Percentiles rank a stretch among this genome's conserved stretches.
phyloP scores from a whole-genome alignment of 306 rosid genomes.

The Inga oerstediana region DNA sequence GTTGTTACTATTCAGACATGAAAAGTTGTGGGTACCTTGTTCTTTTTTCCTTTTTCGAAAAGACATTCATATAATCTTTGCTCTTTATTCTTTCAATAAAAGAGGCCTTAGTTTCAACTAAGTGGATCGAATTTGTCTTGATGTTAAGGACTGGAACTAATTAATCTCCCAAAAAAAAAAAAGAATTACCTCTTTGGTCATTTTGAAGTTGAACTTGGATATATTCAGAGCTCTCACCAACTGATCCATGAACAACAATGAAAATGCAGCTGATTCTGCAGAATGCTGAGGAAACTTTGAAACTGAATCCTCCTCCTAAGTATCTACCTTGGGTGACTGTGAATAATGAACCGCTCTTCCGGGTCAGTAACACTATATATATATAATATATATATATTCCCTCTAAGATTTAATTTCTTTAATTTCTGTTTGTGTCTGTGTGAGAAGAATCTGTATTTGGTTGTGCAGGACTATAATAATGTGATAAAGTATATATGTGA shows the following conservation, averaged over 20 bases:
- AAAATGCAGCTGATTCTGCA: conserved; percentile 8
- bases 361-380: background rate
- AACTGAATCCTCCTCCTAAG: background rate
- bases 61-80: background rate
- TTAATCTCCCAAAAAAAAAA: background rate
- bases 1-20: background rate
- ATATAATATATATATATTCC: background rate
- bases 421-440: background rate
- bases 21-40: background rate
- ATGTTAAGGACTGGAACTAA: background rate
- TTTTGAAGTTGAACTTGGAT: background rate
- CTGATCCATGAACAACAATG: background rate
- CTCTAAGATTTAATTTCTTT: background rate
- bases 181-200: background rate
- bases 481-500: background rate
- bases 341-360: background rate
- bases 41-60: no score
- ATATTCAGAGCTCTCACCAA: background rate
- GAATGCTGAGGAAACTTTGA: background rate
- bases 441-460: background rate
- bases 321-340: conserved; percentile 2
- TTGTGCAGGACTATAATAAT: background rate
- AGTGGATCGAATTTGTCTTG: background rate
- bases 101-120: background rate
- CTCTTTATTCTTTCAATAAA: background rate